Base-by-base conservation (phyloP, 2,329 filamentous ascomycete genomes). In the Beauveria asiatica region DNA sequence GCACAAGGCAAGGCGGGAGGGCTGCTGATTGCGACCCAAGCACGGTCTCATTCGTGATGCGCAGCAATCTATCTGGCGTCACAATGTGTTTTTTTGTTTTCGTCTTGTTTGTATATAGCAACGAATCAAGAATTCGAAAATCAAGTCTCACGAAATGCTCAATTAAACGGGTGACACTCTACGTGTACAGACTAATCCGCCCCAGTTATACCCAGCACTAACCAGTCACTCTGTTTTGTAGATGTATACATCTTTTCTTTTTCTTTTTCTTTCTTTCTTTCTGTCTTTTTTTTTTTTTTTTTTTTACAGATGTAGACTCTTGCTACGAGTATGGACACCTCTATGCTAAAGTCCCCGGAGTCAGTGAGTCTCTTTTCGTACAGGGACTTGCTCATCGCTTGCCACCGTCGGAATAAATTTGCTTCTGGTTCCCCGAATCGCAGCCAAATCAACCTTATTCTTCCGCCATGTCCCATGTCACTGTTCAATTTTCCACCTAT, bases 401-500 rank as follows among this genome's bases (percentile, higher is more conserved):
- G 17, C 8, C 49, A 51, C 1, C 25, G 19, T 37, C 16, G 27
- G 25, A 37, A 41, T 4, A 44, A 16, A 3, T n/a, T 23, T 37
- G 37, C 30, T 17, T 16, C 37, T 42, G 13, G 19, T 53, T 53
- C 37, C 37, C 37, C 33, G 11, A 39, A 16, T 42, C 37, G 51
- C 39, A 53, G 11, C 39, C 27, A 33, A 13, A 11, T 5, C 4
- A 21, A 48, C 17, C 10, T 57, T 48, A 39, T 57, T 57, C 13
- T 49, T 57, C 54, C 54, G 30, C 9, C 27, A 5, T 23, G 3
- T n/a, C 2, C 17, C 4, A 19, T 27, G 3, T 23, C 30, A 9
- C 11, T 11, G 17, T 7, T 9, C 42, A 46, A 37, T 48, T 57
- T 57, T 44, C 54, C 54, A 57, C 54, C 54, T 49, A 57, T 57